A percentile compares a stretch with the other conserved stretches of the same genome.
Conservation (phyloP, 106 monocot genomes). For the Cymbidium sinense region DNA sequence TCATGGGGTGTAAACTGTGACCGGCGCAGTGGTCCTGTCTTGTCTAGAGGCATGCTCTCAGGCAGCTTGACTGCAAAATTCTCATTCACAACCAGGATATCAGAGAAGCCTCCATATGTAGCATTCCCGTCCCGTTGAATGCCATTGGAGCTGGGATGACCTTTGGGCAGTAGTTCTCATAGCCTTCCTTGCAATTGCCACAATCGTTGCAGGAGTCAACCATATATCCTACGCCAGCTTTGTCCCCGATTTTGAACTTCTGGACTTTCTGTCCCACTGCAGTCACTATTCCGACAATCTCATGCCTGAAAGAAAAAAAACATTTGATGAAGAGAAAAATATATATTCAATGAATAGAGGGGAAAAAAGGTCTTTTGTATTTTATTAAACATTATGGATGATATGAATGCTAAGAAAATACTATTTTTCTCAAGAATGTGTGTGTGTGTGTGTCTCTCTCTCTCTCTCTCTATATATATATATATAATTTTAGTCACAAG, state of each 20-base stretch:
- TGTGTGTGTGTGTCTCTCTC: too few species aligned
- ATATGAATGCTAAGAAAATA: too few species aligned
- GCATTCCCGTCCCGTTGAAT: background rate
- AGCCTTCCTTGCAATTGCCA: background rate
- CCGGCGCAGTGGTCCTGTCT: slow-evolving; percentile 17
- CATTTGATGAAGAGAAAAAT: slow-evolving; percentile 14
- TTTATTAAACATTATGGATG: too few species aligned
- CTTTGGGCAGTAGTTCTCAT: background rate
- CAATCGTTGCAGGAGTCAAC: background rate
- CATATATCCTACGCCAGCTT: slow-evolving; percentile 14
- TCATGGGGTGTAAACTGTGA: slow-evolving; percentile 22
- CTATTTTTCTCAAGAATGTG: too few species aligned
- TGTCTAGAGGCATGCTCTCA: slow-evolving; percentile 6
- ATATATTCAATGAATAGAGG: too few species aligned
- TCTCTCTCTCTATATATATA: too few species aligned
- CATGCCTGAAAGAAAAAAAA: slow-evolving; percentile 34
- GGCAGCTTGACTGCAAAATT: slow-evolving; percentile 14
- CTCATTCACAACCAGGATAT: slow-evolving; percentile 18
- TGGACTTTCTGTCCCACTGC: slow-evolving; percentile 24
- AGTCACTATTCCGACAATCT: slow-evolving; percentile 33
- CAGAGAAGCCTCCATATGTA: slow-evolving; percentile 24
- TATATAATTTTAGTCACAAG: too few species aligned
- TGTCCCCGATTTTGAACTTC: slow-evolving; percentile 42
- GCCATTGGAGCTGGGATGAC: background rate
- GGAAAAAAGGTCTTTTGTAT: too few species aligned